These are phyloP conservation scores for Miscanthus lutarioriparius DNA, from an alignment of 176 grass and related monocot species.

Conservation along the genomic window DNA sequence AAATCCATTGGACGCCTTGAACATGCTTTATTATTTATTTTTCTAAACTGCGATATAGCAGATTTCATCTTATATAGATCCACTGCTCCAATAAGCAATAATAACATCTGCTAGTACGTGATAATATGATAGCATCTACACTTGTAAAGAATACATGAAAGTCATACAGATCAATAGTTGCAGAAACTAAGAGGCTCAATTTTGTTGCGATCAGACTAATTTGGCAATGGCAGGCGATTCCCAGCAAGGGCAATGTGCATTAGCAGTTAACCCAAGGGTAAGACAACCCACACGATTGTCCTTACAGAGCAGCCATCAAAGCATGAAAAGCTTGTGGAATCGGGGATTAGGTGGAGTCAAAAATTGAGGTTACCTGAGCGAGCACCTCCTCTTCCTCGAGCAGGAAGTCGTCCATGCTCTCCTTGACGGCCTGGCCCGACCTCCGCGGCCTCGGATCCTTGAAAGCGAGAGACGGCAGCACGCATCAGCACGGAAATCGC, in stretches of 20 bases:
- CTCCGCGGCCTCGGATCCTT: slow-evolving; percentile 43
- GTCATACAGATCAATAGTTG: not conserved
- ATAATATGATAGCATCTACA: not conserved
- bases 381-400: slow-evolving; percentile 55
- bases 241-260: not conserved
- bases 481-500: not conserved
- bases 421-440: slow-evolving; percentile 36
- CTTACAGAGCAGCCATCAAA: not conserved
- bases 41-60: not conserved
- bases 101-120: not conserved
- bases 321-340: not conserved
- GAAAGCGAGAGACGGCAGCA: not conserved
- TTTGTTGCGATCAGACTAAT: not conserved
- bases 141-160: not conserved
- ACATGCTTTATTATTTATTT: not conserved
- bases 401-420: slow-evolving; percentile 58
- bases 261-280: not conserved
- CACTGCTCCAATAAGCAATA: not conserved
- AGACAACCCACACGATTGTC: not conserved
- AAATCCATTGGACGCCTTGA: not conserved
- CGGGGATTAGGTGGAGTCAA: not conserved
- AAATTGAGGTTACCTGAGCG: slow-evolving; percentile 36
- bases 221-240: not conserved
- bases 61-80: not conserved
- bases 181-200: not conserved